Evolutionary conservation across 176 grass and related monocot species (phyloP), one percentile per base, ranked within the genome.

Genomic region (Guadua angustifolia): DNA sequence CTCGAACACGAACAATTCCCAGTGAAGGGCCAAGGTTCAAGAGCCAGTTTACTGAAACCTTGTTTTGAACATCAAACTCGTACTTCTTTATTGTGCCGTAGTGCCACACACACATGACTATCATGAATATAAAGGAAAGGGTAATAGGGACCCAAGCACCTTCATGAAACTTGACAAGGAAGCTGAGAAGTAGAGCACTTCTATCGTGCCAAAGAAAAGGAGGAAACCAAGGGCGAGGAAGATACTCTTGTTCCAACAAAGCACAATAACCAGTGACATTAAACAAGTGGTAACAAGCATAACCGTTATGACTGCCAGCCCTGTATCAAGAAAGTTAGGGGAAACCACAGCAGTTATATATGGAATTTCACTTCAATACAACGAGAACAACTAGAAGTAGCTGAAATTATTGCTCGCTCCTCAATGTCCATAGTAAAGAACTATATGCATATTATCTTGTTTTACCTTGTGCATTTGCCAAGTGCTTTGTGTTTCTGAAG

Each of bases 61-160:
- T 98, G 80, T 95, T 98, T 85, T 98, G 93, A 69, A 98, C 89
- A 82, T 98, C 95, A 0, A 94, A 98, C 29, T 98, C 91, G 0
- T 98, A 95, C 68, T 95, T 98, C 85, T 95, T 92, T 49, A 93
- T 90, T n/a, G 95, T 98, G n/a, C 95, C 95, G 61, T 98, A 95
- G 81, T 94, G 93, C 95, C 95, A 98, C 7, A 93, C 90, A 73
- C 82, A 95, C 95, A 95, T 98, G 61, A 94, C 70, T 36, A 88
- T 76, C 91, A 98, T 88, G 83, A 98, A 92, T 53, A 98, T 83
- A 74, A 92, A 89, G 58, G 95, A 90, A 18, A 98, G 87, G 24
- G 88, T 90, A 40, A 98, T 21, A 39, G 95, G 91, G 4, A 95
- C 93, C 95, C 95, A 98, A 32, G 93, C 95, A 68, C 95, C 95